Base-by-base conservation (phyloP, 192 early-diverging fungal genomes). In the Backusella tuberculispora region DNA sequence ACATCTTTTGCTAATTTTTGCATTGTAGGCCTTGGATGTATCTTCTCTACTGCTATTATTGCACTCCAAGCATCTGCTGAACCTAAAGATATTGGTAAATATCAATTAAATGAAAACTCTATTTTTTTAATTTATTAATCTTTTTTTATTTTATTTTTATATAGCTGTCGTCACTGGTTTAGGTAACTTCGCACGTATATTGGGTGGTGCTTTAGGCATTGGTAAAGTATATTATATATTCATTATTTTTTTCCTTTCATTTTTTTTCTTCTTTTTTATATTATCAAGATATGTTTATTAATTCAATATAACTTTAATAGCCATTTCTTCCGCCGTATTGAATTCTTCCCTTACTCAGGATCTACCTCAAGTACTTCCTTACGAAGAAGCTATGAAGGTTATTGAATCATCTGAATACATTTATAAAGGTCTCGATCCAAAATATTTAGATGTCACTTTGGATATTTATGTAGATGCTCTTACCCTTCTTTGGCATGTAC, bases 141-240 rank as follows among this genome's bases (percentile, higher is more conserved):
- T 66, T 12, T 46, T 66, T 24, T 70, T 71, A 34, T 17, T 76
- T 46, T 71, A 37, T 71, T 71, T 50, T 24, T 73, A 4, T 63
- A 21, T 71, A 76, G 78, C 76, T 29, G 82, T 75, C 14, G 81
- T 76, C 21, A 83, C 81, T 24, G 76, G 77, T 0, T 42, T 83
- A 13, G 74, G 77, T 41, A 83, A 78, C 34, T 83, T 83, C 38
- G 56, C 72, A 19, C 71, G 77, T 40, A 74, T 83, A 17, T 48
- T 83, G 14, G 79, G 79, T 73, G 79, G 79, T 50, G 79, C 79
- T 44, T 65, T 80, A 24, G 79, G 79, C 26, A 66, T 80, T 34
- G 79, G 65, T 74, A 74, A 66, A 12, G 12, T 71, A 69, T 42
- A 14, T 5, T 40, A 66, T 26, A 47, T 43, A 47, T 47, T 47